Evolutionary conservation across 2,329 filamentous ascomycete genomes (phyloP).

Genomic region (Aspergillus tamarii): DNA sequence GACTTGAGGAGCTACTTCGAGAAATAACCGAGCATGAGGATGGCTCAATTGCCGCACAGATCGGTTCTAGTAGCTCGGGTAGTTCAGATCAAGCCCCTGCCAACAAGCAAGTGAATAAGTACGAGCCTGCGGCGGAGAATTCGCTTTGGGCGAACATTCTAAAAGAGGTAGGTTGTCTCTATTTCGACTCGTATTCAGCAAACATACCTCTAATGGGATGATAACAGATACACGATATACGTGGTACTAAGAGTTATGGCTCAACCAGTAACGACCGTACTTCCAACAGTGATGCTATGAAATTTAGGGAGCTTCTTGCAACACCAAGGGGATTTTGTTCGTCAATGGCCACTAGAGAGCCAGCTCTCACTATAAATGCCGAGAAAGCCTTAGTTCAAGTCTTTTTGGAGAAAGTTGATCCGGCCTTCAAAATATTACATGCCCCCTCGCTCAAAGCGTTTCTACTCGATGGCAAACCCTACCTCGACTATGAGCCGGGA

Average conservation of each 20-base stretch:
- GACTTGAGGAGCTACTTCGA: slow-evolving; percentile 29
- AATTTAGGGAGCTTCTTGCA: slow-evolving; percentile 14
- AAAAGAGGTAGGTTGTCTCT: slow-evolving; percentile 24
- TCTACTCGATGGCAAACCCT: slow-evolving; percentile 29
- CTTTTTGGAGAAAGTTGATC: slow-evolving; percentile 34
- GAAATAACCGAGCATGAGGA: not conserved
- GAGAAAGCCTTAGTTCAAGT: slow-evolving; percentile 26
- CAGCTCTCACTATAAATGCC: not conserved
- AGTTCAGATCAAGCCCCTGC: not conserved
- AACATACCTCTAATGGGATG: slow-evolving; percentile 3
- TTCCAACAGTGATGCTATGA: not conserved
- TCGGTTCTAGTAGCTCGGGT: not conserved
- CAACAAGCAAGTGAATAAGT: not conserved
- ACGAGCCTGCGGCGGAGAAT: not conserved
- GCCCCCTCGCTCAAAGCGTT: slow-evolving; percentile 31
- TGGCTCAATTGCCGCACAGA: slow-evolving; percentile 6
- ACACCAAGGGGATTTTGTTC: slow-evolving; percentile 19
- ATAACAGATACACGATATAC: slow-evolving; percentile 4
- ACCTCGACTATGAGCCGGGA: slow-evolving; percentile 33
- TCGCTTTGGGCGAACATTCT: slow-evolving; percentile 32
- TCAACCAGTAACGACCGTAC: not conserved
- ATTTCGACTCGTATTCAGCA: not conserved
- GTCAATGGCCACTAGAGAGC: slow-evolving; percentile 10
- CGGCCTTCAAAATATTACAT: slow-evolving; percentile 37
- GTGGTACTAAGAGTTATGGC: not conserved